Conservation (phyloP, 768 basidiomycete genomes). For the Cystobasidium ongulense region DNA sequence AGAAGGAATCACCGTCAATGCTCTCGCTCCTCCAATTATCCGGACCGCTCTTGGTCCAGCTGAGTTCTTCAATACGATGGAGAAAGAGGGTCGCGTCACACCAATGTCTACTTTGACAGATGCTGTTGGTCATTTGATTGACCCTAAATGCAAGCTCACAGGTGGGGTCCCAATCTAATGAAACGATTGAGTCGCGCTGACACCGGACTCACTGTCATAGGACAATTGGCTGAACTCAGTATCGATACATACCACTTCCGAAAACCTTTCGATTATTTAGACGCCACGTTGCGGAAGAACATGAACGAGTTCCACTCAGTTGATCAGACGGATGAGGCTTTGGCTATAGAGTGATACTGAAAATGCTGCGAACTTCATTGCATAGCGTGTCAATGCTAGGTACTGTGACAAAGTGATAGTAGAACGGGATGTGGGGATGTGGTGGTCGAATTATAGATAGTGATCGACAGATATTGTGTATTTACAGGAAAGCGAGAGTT, state of each 20-base stretch:
- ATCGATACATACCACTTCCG: neutral
- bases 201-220: neutral
- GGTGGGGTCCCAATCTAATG: neutral
- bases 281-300: neutral
- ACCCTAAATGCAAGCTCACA: neutral
- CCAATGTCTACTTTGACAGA: slow-evolving; percentile 8
- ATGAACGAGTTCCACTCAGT: slow-evolving; percentile 13
- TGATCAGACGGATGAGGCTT: neutral
- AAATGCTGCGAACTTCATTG: neutral
- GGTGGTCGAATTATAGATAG: too few relatives aligned
- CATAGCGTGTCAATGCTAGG: neutral
- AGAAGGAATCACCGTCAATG: slow-evolving; percentile 27
- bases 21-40: neutral
- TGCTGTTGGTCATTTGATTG: neutral
- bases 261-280: neutral
- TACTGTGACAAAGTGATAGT: neutral
- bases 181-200: neutral
- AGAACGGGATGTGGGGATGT: too few relatives aligned
- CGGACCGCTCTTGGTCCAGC: neutral
- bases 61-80: neutral
- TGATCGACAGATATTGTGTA: too few relatives aligned
- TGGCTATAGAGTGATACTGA: neutral
- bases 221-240: neutral
- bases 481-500: neutral
- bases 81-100: slow-evolving; percentile 17